Evolutionary conservation across 192 early-diverging fungal genomes (phyloP), one percentile per base, ranked within the genome.

Genomic region (Coemansia sp.): DNA sequence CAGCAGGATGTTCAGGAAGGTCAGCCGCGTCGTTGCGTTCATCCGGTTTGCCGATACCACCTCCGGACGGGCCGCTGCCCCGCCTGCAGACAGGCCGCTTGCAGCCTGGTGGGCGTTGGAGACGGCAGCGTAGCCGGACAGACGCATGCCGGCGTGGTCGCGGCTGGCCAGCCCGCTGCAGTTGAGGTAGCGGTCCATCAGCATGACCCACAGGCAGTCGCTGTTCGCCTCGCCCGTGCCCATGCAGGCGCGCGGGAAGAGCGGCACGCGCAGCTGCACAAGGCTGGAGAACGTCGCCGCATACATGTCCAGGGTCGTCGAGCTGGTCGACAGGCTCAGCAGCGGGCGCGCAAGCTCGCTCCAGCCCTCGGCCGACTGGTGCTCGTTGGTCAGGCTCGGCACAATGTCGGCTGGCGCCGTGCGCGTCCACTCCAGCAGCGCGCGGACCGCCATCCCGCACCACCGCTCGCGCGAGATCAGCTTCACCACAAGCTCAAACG

Each of bases 401-500:
- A 81, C 68, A 42, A 81, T 81, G 34, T 81, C 78, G 0, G 58
- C 31, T 0, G 78, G 72, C 45, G 71, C 78, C 0, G 69, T 64
- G 7, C 71, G 59, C 33, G 78, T 65, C 78, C 78, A 81, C 19
- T 74, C 78, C 10, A 74, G 62, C 38, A 81, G 68, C 10, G 78
- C 78, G 20, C 78, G 72, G 59, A 81, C 75, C 9, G 78, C 78
- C 72, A 65, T 67, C 2, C 68, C 72, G 36, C 78, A 81, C 78
- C 78, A 81, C 27, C 71, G 71, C 68, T 81, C 78, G 52, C 78
- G 72, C 56, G 78, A 81, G 13, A 81, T 81, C 50, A 81, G 65
- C 72, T 81, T 81, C 20, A 81, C 78, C 1, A 81, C 55, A 28
- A 81, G 68, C 62, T 81, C 78, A 45, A 81, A 74, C 38, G 78